These are phyloP conservation scores for Rhodamnia rubescens DNA, from an alignment of 345 rosid genomes.

Conservation along the genomic window DNA sequence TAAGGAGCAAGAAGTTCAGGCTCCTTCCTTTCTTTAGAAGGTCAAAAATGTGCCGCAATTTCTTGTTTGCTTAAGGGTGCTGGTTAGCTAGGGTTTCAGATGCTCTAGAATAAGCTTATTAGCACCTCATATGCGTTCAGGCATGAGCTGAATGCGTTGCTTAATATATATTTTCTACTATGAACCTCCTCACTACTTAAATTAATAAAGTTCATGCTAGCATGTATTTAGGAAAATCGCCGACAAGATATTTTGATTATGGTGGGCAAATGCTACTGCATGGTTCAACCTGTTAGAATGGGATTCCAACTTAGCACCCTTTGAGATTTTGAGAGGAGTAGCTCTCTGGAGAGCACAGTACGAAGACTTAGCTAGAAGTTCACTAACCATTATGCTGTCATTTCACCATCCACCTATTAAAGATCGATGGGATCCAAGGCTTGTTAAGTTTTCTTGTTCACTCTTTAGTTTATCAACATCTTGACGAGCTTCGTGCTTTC, in stretches of 20 bases:
- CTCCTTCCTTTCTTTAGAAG: neutral
- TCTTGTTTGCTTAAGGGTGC: neutral
- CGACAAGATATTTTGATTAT: neutral
- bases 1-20: neutral
- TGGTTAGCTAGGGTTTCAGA: neutral
- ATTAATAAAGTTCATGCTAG: neutral
- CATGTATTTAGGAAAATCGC: neutral
- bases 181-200: neutral
- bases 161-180: neutral
- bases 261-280: neutral
- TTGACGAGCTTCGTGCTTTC: neutral
- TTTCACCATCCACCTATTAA: too few species aligned
- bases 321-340: too few species aligned
- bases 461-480: neutral
- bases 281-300: neutral
- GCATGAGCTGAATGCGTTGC: neutral
- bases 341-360: too few species aligned
- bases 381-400: neutral
- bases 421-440: too few species aligned
- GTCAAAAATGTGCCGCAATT: neutral
- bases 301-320: too few species aligned
- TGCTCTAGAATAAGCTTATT: neutral
- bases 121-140: neutral
- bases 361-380: neutral
- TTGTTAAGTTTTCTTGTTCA: too few species aligned